phyloP scores from a whole-genome alignment of 306 rosid genomes.

The Malus orientalis region DNA sequence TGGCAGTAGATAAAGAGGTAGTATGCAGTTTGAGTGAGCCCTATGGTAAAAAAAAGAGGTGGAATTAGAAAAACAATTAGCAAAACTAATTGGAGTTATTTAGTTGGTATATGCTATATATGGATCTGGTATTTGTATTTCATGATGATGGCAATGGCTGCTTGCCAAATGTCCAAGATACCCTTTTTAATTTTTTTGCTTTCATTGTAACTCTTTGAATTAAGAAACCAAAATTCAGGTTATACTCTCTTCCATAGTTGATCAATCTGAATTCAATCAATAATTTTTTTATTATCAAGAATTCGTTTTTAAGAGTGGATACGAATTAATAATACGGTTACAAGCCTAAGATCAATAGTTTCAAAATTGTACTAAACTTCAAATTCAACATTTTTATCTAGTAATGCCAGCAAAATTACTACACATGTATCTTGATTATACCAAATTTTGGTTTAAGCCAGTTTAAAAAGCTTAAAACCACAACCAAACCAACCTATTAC shows the following conservation, averaged over 20 bases:
- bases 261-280: too few relatives aligned
- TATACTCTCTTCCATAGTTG: too few relatives aligned
- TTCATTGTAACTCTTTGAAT: not conserved
- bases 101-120: not conserved
- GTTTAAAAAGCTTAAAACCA: too few relatives aligned
- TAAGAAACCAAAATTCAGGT: not conserved
- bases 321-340: too few relatives aligned
- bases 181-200: not conserved
- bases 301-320: too few relatives aligned
- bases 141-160: not conserved
- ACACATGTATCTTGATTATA: too few relatives aligned
- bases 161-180: not conserved
- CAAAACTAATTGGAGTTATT: not conserved
- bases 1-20: not conserved
- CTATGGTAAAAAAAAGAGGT: not conserved
- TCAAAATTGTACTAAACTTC: too few relatives aligned
- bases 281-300: not conserved
- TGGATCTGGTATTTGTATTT: not conserved
- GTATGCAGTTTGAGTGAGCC: slow-evolving; percentile 1
- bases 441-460: too few relatives aligned
- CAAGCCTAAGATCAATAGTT: too few relatives aligned
- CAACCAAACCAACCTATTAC: too few relatives aligned
- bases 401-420: too few relatives aligned
- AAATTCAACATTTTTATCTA: too few relatives aligned
- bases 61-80: not conserved